Base-by-base conservation (phyloP, 176 grass and related monocot genomes). In the Eleusine indica region DNA sequence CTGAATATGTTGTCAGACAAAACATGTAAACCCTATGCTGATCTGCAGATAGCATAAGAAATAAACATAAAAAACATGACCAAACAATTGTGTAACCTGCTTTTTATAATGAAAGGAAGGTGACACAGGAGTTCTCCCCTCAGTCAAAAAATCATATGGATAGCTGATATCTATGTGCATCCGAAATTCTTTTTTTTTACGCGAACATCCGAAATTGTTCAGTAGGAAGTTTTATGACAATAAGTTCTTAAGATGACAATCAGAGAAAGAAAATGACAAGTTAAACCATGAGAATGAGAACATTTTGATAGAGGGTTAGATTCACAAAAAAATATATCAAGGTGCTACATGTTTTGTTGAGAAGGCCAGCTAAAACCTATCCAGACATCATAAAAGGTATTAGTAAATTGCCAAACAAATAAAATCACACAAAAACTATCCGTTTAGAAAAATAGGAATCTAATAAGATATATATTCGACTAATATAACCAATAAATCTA, bases 301-400 rank as follows among this genome's bases (percentile, higher is more conserved):
- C 38, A 6, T 67, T 80, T 38, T 38, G 30, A n/a, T 30, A 48
- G 57, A 54, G 62, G 43, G 42, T 60, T 74, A 82, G 15, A 51
- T 58, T 29, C 71, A 78, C 18, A 79, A 73, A 83, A 57, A 57
- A 79, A 77, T 21, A 80, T 58, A 60, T 19, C 58, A 80, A 11
- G 11, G 12, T 29, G 68, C 46, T 73, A 44, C 35, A 48, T 72
- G 30, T 28, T 49, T 78, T 13, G 12, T 44, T 60, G 81, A 4
- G 51, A 57, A 60, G 12, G 28, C 28, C 7, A 29, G 54, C 54
- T 60, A 60, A 22, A 3, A 60, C 57, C 57, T 60, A 22, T 22
- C 57, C 21, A 60, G 53, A 21, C 53, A 57, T 60, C 21, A 9
- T 60, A 60, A 1, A 22, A 6, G 6, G 21, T 60, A 57, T 17